Evolutionary conservation across 225 moss, liverwort and hornwort species (phyloP).

Genomic region (Anthoceros angustus): DNA sequence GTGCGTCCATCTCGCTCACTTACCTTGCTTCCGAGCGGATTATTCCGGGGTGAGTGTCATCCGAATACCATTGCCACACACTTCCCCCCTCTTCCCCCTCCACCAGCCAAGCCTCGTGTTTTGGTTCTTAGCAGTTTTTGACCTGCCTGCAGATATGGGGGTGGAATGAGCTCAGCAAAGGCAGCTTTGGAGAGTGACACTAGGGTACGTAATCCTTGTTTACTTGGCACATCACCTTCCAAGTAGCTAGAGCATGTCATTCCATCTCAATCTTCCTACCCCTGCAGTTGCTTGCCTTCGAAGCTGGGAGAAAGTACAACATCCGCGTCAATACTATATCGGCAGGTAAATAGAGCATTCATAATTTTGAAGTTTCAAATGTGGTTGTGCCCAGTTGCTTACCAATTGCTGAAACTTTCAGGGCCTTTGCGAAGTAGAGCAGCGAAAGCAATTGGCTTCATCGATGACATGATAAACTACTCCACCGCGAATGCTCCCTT

Average conservation of each 20-base stretch:
- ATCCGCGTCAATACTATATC: slow-evolving; percentile 90
- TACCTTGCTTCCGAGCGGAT: slow-evolving; percentile 86
- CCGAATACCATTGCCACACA: background rate
- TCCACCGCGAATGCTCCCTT: slow-evolving; percentile 84
- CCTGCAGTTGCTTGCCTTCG: slow-evolving; percentile 73
- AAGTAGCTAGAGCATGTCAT: background rate
- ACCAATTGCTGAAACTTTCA: slow-evolving; percentile 10
- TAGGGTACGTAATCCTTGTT: slow-evolving; percentile 25
- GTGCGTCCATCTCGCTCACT: slow-evolving; percentile 62
- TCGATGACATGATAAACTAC: slow-evolving; percentile 95
- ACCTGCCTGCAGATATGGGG: slow-evolving; percentile 60
- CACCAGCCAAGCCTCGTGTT: background rate
- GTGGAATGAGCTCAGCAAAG: slow-evolving; percentile 99
- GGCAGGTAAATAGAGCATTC: slow-evolving; percentile 30
- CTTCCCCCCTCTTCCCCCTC: too few relatives aligned
- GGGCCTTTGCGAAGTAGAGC: slow-evolving; percentile 96
- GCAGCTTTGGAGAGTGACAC: slow-evolving; percentile 97
- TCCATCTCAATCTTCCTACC: background rate
- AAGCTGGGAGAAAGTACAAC: slow-evolving; percentile 81
- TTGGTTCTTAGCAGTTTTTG: background rate
- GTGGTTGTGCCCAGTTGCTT: background rate
- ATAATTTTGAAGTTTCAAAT: background rate
- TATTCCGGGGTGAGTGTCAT: slow-evolving; percentile 57
- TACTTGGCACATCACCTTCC: background rate
- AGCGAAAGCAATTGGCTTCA: slow-evolving; percentile 93